phyloP scores from a whole-genome alignment of 2,329 filamentous ascomycete genomes.

The Trichoderma sp. region DNA sequence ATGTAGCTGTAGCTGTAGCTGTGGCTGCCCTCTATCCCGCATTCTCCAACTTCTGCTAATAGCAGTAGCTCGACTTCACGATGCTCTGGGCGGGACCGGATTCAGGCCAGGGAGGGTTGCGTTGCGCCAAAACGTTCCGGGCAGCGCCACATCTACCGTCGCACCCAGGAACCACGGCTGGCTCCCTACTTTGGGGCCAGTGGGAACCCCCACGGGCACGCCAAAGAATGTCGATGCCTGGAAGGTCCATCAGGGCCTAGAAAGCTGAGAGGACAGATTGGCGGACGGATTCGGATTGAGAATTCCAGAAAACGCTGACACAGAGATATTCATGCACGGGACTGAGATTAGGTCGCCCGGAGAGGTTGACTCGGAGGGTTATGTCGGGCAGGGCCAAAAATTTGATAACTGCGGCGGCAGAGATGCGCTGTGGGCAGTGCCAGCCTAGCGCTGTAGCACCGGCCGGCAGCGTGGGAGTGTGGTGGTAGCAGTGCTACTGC shows the following conservation, averaged over 20 bases:
- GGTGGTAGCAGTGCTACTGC: background rate
- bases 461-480: background rate
- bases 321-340: conserved; percentile 4
- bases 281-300: background rate
- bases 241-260: conserved; percentile 18
- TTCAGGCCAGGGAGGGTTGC: background rate
- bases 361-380: background rate
- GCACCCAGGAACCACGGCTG: conserved; percentile 21
- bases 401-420: background rate
- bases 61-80: background rate
- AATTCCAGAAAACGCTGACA: conserved; percentile 2
- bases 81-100: conserved; percentile 13
- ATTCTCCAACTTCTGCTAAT: conserved; percentile 18
- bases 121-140: conserved; percentile 27
- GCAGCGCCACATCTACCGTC: conserved; percentile 30
- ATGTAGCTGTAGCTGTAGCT: background rate
- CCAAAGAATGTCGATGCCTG: conserved; percentile 22
- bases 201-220: conserved; percentile 17
- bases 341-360: background rate
- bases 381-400: background rate
- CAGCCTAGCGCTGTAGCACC: background rate
- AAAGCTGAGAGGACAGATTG: background rate
- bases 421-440: background rate
- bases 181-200: background rate
- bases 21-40: conserved; percentile 8